Percentiles rank a stretch among this genome's conserved stretches.
phyloP scores from a whole-genome alignment of 179 eudicot species.

The Sideroxylon spinosum region DNA sequence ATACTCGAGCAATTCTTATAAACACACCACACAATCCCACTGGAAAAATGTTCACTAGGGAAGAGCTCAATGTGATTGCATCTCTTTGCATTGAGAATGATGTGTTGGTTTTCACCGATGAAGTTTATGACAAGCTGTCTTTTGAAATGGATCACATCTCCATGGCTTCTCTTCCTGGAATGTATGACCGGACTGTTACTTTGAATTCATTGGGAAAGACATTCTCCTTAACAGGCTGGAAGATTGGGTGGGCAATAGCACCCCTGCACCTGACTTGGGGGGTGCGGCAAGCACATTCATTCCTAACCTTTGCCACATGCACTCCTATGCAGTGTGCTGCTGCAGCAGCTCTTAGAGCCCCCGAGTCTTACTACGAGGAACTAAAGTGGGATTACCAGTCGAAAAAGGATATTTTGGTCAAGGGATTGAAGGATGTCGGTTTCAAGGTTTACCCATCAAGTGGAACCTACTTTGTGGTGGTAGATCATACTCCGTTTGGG shows the following conservation, averaged over 20 bases:
- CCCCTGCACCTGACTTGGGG: conserved; percentile 92
- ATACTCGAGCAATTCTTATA: conserved; percentile 79
- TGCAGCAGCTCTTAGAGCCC: conserved; percentile 67
- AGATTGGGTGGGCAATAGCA: conserved; percentile 97
- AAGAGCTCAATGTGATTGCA: conserved; percentile 70
- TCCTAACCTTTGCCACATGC: conserved; percentile 80
- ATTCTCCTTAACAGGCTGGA: conserved; percentile 97
- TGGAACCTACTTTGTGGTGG: conserved; percentile 92
- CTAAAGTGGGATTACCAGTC: conserved; percentile 60
- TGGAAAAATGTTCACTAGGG: conserved; percentile 81
- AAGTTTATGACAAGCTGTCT: conserved; percentile 87
- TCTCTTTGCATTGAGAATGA: conserved; percentile 80
- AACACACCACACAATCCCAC: conserved; percentile 97
- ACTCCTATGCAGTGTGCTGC: conserved; percentile 96
- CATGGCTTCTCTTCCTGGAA: conserved; percentile 90
- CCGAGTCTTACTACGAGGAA: conserved; percentile 73
- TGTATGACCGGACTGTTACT: conserved; percentile 90
- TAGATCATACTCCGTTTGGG: conserved; percentile 89
- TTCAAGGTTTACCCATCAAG: conserved; percentile 83
- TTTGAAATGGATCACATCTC: conserved; percentile 97
- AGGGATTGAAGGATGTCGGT: conserved; percentile 74
- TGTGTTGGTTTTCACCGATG: conserved; percentile 77
- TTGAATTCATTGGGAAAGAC: conserved; percentile 91
- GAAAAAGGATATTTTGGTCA: conserved; percentile 74
- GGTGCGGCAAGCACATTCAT: conserved; percentile 86